phyloP scores from a whole-genome alignment of 352 stramenopile genomes.

The Phytophthora niederhauseri region DNA sequence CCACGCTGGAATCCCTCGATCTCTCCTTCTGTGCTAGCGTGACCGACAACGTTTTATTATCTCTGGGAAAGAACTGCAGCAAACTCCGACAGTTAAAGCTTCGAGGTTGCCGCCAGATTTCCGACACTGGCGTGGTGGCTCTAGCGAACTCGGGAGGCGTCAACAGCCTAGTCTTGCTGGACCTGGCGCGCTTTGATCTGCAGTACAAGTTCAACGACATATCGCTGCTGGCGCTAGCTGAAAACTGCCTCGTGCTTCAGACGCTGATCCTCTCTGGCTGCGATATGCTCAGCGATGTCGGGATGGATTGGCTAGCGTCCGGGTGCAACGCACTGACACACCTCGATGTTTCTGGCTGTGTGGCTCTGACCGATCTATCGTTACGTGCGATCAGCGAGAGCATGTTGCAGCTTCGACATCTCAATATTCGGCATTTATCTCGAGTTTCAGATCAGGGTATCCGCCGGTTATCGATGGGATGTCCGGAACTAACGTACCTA shows the following conservation, averaged over 20 bases:
- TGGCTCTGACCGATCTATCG: constrained; percentile 89
- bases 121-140: constrained; percentile 84
- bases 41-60: constrained; percentile 82
- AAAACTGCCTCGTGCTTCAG: constrained; percentile 61
- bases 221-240: constrained; percentile 78
- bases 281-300: constrained; percentile 92
- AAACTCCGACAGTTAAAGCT: constrained; percentile 73
- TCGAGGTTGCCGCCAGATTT: constrained; percentile 86
- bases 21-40: constrained; percentile 80
- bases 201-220: constrained; percentile 94
- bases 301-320: constrained; percentile 89
- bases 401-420: constrained; percentile 55
- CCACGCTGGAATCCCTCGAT: constrained; percentile 69
- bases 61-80: constrained; percentile 66
- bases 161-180: constrained; percentile 66
- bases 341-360: constrained; percentile 85
- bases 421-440: constrained; percentile 55
- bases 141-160: constrained; percentile 67
- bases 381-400: constrained; percentile 87
- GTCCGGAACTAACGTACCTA: constrained; percentile 50
- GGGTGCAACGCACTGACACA: constrained; percentile 83
- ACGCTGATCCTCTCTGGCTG: constrained; percentile 81
- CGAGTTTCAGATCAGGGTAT: constrained; percentile 65
- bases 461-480: constrained; percentile 51
- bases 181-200: constrained; percentile 89